Evolutionary conservation across 805 yeast species (phyloP), one percentile per base, ranked within the genome.

Genomic region (Candida koratica): DNA sequence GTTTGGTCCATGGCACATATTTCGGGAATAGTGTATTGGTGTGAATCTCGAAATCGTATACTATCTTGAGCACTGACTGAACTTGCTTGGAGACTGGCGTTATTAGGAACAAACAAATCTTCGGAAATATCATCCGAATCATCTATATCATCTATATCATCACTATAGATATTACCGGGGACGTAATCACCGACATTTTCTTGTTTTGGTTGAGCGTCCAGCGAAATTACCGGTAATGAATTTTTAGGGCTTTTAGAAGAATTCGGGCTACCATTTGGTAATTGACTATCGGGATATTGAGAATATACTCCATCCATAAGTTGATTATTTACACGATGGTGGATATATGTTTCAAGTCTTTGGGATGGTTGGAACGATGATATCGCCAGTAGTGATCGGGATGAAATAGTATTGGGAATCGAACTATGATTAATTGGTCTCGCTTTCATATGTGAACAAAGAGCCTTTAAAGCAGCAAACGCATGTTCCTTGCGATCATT

Each of bases 251-350:
- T n/a, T 20, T 20, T 20, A 20, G 23, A 20, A 7, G 9, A 8
- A 8, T 7, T 10, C 7, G 7, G 10, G 10, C 23, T 10, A 20
- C 9, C 9, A 10, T 20, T 10, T 20, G 23, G 23, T 20, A 20
- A 20, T 10, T 20, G 23, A 25, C 6, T 8, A 25, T 25, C 28
- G 5, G 25, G 25, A 10, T 29, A 29, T 12, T 29, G 32, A 4
- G 32, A 29, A 12, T 19, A 29, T 4, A 29, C 32, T 13, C 32
- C 20, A 29, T 29, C 32, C 22, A 29, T 16, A 10, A 29, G 13
- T 16, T 29, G 25, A 18, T 29, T 5, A 14, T 29, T 29, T 15
- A 17, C 20, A n/a, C 32, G 16, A 6, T 29, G 32, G 8, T 15
- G 17, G 3, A 25, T n/a, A 17, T 3, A 17, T 5, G 17, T 9